These are phyloP conservation scores for Dioscorea alata DNA, from an alignment of 106 monocot genomes.

Conservation along the genomic window DNA sequence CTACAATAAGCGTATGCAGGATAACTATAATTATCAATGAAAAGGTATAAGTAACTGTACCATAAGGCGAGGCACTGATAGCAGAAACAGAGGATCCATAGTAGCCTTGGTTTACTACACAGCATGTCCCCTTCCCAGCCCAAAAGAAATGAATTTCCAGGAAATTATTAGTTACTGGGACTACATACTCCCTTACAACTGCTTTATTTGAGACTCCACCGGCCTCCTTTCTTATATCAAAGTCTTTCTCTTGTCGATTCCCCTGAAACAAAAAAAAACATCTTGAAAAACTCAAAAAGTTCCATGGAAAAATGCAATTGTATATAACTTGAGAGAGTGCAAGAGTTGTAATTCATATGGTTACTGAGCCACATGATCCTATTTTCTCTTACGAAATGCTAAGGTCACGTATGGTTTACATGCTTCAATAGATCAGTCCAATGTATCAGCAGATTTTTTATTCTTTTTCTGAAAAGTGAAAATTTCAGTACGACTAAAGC, in stretches of 20 bases:
- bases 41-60: neutral
- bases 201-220: constrained; percentile 11
- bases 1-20: neutral
- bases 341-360: no score
- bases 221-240: constrained; percentile 32
- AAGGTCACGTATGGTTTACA: no score
- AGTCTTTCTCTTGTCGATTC: constrained; percentile 16
- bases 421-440: no score
- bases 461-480: no score
- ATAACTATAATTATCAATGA: no score
- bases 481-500: no score
- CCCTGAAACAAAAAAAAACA: constrained; percentile 14
- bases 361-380: no score
- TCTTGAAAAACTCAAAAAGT: no score
- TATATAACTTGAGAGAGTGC: neutral
- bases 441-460: no score
- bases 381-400: no score
- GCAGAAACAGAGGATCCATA: constrained; percentile 37
- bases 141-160: constrained; percentile 41
- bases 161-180: constrained; percentile 11
- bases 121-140: constrained; percentile 37
- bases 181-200: constrained; percentile 6
- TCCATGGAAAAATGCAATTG: no score
- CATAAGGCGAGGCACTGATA: neutral
- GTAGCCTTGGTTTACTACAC: constrained; percentile 16